Base-by-base conservation (phyloP, 2,329 filamentous ascomycete species). In the Microdochium nivale region DNA sequence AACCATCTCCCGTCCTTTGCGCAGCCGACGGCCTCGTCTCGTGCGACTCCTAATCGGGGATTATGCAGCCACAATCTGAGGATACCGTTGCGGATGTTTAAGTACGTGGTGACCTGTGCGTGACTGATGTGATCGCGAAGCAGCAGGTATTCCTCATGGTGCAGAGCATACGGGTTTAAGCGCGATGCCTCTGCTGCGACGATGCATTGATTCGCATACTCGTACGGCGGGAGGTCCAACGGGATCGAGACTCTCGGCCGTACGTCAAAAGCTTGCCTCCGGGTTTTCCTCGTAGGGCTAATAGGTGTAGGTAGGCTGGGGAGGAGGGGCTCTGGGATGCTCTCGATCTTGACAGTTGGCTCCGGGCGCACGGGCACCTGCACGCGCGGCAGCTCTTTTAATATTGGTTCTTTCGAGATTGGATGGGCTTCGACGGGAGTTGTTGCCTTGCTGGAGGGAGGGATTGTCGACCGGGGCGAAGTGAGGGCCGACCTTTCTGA, bases 51-150 rank as follows among this genome's bases (percentile, higher is more conserved):
- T 43, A 90, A 81, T 64, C 91, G 82, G 8, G 94, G 90, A 62
- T 95, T 95, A 59, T 86, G 81, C 33, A 88, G 79, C 94, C 94
- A 99, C 40, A 97, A 71, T 51, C 94, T 81, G 50, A 99, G 73
- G 53, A 99, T 96, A 16, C 90, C 88, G 67, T 99, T 99, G 59
- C 94, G 82, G 55, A 99, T 94, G 66, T 97, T 97, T 51, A 99
- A 75, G 69, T 99, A 99, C 13, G 90, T 88, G 2, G 92, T 96
- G 58, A 96, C 90, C 68, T 99, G 94, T 30, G 86, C 78, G 61
- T 89, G 85, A 63, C 87, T 95, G 59, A 99, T 83, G 60, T 95
- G 85, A 55, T 88, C 78, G 55, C 88, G 82, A 40, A 99, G 72
- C 54, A 96, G 76, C 53, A 79, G 74, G 64, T 96, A 91, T 67